Evolutionary conservation across 2,329 filamentous ascomycete species (phyloP).

Genomic region (Phoma herbarum): DNA sequence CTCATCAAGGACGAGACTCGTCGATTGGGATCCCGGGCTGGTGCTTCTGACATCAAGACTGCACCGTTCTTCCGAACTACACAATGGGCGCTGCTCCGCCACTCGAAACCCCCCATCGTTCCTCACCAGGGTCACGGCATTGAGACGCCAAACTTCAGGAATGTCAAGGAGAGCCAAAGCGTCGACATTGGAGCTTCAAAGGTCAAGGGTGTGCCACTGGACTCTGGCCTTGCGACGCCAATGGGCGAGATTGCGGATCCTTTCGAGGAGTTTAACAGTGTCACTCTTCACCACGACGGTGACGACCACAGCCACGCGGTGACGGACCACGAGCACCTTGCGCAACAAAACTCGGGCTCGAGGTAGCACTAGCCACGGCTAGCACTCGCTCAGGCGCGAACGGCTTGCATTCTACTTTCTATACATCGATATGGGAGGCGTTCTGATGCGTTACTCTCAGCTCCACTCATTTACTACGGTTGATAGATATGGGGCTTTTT

Average conservation of each 20-base stretch:
- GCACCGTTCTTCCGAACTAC: slow-evolving; percentile 97
- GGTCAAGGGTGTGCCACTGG: slow-evolving; percentile 82
- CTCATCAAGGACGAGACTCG: slow-evolving; percentile 98
- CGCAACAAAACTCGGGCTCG: slow-evolving; percentile 28
- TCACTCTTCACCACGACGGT: slow-evolving; percentile 95
- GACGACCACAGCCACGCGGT: slow-evolving; percentile 68
- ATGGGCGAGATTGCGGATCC: slow-evolving; percentile 84
- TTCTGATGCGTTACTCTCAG: slow-evolving; percentile 35
- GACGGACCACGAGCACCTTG: slow-evolving; percentile 32
- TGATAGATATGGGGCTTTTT: slow-evolving; percentile 28
- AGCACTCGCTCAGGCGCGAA: not conserved
- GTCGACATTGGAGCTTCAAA: slow-evolving; percentile 73
- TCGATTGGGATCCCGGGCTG: slow-evolving; percentile 89
- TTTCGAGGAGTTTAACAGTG: slow-evolving; percentile 98
- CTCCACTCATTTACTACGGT: slow-evolving; percentile 43
- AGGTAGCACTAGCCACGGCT: slow-evolving; percentile 10
- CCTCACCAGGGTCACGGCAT: slow-evolving; percentile 88
- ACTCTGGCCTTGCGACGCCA: slow-evolving; percentile 85
- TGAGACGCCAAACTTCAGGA: slow-evolving; percentile 96
- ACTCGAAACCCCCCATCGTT: slow-evolving; percentile 97
- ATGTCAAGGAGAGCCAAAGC: slow-evolving; percentile 96
- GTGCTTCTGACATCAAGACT: slow-evolving; percentile 94
- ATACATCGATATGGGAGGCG: slow-evolving; percentile 28
- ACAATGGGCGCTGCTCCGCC: slow-evolving; percentile 94
- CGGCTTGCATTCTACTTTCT: slow-evolving; percentile 8